Conservation (phyloP, 2,329 filamentous ascomycete genomes). For the Akanthomyces lecanii region DNA sequence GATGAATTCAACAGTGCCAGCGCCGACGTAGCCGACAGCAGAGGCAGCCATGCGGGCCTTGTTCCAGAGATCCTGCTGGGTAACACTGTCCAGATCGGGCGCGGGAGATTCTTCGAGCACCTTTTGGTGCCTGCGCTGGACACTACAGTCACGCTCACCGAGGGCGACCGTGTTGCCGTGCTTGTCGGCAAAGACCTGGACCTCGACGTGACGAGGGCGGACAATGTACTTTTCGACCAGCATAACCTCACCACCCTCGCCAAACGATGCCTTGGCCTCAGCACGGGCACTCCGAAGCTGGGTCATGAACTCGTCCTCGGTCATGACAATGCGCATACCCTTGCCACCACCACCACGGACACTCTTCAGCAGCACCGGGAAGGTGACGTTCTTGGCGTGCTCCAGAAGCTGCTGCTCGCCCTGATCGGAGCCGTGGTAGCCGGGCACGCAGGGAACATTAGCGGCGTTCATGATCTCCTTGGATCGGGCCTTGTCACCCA, state of each 20-base stretch:
- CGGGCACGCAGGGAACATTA: conserved; percentile 93
- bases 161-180: conserved; percentile 76
- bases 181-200: conserved; percentile 84
- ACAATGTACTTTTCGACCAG: conserved; percentile 81
- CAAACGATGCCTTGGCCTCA: conserved; percentile 74
- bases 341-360: conserved; percentile 79
- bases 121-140: conserved; percentile 86
- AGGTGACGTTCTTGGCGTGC: conserved; percentile 67
- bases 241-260: conserved; percentile 73
- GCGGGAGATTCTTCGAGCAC: conserved; percentile 86
- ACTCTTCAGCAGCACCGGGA: conserved; percentile 74
- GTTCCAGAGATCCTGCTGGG: conserved; percentile 60
- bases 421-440: conserved; percentile 88
- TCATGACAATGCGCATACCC: conserved; percentile 72
- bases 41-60: conserved; percentile 62
- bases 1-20: conserved; percentile 87
- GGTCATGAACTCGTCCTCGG: conserved; percentile 62
- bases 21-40: conserved; percentile 82
- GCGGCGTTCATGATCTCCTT: conserved; percentile 96
- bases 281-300: conserved; percentile 70
- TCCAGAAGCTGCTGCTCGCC: conserved; percentile 55
- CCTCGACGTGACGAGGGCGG: conserved; percentile 78
- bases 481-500: conserved; percentile 89
- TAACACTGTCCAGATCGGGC: conserved; percentile 57
- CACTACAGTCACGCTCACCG: conserved; percentile 82